Base-by-base conservation (phyloP, 805 yeast species). In the Nakazawaea wyomingensis region DNA sequence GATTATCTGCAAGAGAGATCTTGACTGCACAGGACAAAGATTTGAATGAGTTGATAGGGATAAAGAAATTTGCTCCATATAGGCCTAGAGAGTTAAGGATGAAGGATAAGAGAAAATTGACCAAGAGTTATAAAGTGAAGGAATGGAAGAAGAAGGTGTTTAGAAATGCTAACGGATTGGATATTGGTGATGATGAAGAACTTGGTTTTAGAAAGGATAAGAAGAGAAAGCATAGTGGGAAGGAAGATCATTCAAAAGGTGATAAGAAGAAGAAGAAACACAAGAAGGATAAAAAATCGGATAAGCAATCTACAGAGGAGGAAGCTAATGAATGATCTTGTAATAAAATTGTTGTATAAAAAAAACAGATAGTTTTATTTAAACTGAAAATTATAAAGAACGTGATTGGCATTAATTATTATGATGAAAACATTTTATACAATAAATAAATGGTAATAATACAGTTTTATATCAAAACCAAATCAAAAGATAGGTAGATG, bases 61-160 rank as follows among this genome's bases (percentile, higher is more conserved):
- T 93, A 54, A 91, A 91, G 69, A 90, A 90, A 62, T 80, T 93
- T 51, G 97, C 98, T 0, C 91, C 98, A 22, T 93, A 86, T 61
- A 79, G 96, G 60, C 78, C 87, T 19, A 76, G 76, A 50, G 95
- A 85, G 46, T 70, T 73, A 50, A 71, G 80, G 50, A 64, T 70
- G 51, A 87, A 82, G 57, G 99, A 93, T 61, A 84, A 79, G 63
- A 74, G 95, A 58, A 86, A 87, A 66, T 84, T 76, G 45, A 79
- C 89, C 30, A 93, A 91, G 71, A 79, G 81, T 66, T 85, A 76
- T 63, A 74, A 93, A 54, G 64, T 93, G 47, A 76, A 83, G 50
- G 93, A 89, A 52, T 93, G 99, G 99, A 80, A 96, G 63, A 77
- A 82, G 61, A 79, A 79, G 44, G 87, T 82, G 2, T 91, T 91